Conservation (phyloP, 2,329 filamentous ascomycete species). For the Pyrenophora seminiperda region DNA sequence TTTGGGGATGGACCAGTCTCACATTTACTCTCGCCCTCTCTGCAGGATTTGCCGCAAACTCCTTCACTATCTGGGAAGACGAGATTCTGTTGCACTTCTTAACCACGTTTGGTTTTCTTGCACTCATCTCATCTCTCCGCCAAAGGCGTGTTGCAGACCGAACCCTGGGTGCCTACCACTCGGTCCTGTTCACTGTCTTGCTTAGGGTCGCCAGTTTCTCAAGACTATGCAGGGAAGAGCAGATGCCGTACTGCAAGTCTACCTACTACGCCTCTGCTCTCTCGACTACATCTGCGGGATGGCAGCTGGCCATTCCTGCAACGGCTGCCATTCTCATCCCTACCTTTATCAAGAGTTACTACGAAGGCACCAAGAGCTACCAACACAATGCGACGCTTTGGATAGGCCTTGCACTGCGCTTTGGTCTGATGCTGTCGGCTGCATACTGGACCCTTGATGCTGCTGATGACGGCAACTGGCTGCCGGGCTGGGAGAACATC, state of each 20-base stretch:
- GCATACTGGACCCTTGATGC: slow-evolving; percentile 88
- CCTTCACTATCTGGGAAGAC: slow-evolving; percentile 98
- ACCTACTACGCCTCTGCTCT: slow-evolving; percentile 93
- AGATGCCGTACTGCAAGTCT: slow-evolving; percentile 95
- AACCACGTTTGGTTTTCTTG: slow-evolving; percentile 80
- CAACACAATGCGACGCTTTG: slow-evolving; percentile 83
- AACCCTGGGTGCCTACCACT: slow-evolving; percentile 81
- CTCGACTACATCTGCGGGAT: slow-evolving; percentile 89
- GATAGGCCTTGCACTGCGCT: slow-evolving; percentile 79
- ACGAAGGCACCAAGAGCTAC: slow-evolving; percentile 81
- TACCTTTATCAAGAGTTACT: slow-evolving; percentile 77
- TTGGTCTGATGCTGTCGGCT: slow-evolving; percentile 75
- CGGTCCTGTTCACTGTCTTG: slow-evolving; percentile 78
- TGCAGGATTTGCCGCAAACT: slow-evolving; percentile 95
- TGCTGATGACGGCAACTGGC: slow-evolving; percentile 84
- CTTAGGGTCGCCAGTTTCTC: slow-evolving; percentile 83
- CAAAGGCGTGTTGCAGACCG: slow-evolving; percentile 70
- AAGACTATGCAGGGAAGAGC: slow-evolving; percentile 92
- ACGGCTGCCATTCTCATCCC: slow-evolving; percentile 74
- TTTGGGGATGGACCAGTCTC: slow-evolving; percentile 88
- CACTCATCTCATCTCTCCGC: slow-evolving; percentile 74
- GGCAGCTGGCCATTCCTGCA: slow-evolving; percentile 84
- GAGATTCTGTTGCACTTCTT: slow-evolving; percentile 92
- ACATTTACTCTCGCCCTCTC: slow-evolving; percentile 85
- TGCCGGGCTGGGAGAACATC: slow-evolving; percentile 56